Base-by-base conservation (phyloP, 2,329 filamentous ascomycete genomes). In the Juglanconis sp. region DNA sequence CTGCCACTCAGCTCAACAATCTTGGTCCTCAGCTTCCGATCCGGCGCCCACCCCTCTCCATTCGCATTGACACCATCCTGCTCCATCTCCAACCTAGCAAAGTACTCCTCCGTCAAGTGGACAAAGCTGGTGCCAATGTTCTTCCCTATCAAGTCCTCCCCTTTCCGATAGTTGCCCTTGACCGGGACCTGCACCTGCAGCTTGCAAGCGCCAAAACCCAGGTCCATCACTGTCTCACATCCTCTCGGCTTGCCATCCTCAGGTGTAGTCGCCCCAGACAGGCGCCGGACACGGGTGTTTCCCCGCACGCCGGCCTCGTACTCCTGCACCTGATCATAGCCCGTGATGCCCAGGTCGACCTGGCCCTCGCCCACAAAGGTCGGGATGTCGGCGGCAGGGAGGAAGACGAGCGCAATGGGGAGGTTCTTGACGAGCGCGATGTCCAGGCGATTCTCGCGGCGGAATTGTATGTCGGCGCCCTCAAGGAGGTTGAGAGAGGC, bases 391-490 rank as follows among this genome's bases (percentile, higher is more conserved):
- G 92, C 93, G 42, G 94, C 95, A 35, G 95, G 95, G 32, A 99
- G 89, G 81, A 99, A 99, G 72, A 99, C 88, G 63, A 99, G 90
- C 15, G 95, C 95, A 69, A 99, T 92, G 40, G 91, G 91, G 34
- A 95, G 87, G 78, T 99, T 99, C 81, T 97, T 96, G 72, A 98
- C 95, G 32, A 99, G 88, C 15, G 95, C 95, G 71, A 99, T 97
- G 75, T 99, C 95, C 69, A 98, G 90, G 61, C 95, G 89, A 74
- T 90, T 92, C 80, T 97, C 92, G 71, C 95, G 89, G 74, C 91
- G 88, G 80, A 99, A 99, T 75, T 99, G 92, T 69, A 99, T 94
- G 75, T 99, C 95, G 69, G 90, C 92, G 66, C 95, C 95, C 71
- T 93, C 84, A 57, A 99, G 89, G 55, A 99, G 87, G 74, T 98